Conservation (phyloP, 169 alveolate genomes). For the Sarcocystis neurona region DNA sequence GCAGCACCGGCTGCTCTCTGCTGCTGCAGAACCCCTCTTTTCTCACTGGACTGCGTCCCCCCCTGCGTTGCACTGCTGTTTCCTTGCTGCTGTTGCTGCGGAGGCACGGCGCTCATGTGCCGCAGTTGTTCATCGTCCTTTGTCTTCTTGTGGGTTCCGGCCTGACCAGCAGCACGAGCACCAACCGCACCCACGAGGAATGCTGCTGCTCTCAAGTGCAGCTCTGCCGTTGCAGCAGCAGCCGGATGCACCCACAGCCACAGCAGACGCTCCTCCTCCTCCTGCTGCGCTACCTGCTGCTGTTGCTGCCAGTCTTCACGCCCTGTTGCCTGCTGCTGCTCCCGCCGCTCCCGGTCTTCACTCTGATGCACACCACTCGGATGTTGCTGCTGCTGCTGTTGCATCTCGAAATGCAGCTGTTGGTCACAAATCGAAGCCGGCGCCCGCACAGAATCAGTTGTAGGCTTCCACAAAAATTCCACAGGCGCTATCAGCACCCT, state of each 20-base stretch:
- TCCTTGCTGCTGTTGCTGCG: background rate
- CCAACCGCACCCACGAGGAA: too few relatives aligned
- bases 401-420: background rate
- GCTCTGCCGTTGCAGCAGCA: constrained; percentile 28
- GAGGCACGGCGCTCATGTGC: background rate
- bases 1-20: too few relatives aligned
- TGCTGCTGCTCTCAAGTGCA: background rate
- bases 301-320: background rate
- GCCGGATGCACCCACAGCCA: constrained; percentile 54
- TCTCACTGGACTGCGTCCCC: background rate
- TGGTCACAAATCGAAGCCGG: background rate
- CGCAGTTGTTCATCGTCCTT: too few relatives aligned
- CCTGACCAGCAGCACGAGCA: too few relatives aligned
- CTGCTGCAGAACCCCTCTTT: too few relatives aligned
- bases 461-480: constrained; percentile 30
- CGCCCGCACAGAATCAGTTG: background rate
- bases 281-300: too few relatives aligned
- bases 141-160: too few relatives aligned
- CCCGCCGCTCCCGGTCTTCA: too few relatives aligned
- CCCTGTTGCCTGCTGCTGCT: background rate
- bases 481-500: background rate
- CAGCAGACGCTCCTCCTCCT: background rate
- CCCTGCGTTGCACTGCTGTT: background rate
- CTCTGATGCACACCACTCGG: background rate
- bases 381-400: background rate